phyloP scores from a whole-genome alignment of 176 grass and related monocot species.

The Bonia amplexicaulis region DNA sequence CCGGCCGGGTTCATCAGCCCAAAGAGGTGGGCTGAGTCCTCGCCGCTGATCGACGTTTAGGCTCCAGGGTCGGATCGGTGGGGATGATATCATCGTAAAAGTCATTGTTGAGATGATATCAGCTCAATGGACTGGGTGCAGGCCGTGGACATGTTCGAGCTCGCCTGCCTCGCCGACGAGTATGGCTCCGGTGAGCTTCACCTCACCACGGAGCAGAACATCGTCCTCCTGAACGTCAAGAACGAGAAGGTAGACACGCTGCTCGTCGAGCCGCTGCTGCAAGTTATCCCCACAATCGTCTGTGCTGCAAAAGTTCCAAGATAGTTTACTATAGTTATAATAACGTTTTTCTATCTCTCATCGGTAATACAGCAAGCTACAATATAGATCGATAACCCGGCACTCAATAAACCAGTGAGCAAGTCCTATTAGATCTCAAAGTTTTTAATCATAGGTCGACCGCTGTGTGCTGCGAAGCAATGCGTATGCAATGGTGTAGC shows the following conservation, averaged over 20 bases:
- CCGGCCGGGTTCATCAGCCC: conserved; percentile 44
- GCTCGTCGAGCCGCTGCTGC: conserved; percentile 59
- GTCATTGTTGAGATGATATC: conserved; percentile 70
- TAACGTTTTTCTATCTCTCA: no score
- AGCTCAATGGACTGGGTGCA: conserved; percentile 71
- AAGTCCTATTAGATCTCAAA: no score
- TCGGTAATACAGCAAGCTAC: no score
- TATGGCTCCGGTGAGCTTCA: conserved; percentile 76
- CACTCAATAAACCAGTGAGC: no score
- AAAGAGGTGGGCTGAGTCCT: conserved; percentile 71
- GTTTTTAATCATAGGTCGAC: no score
- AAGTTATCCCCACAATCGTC: conserved; percentile 56
- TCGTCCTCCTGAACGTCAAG: conserved; percentile 69
- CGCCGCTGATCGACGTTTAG: conserved; percentile 84
- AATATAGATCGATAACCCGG: no score
- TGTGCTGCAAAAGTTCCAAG: conserved; percentile 1
- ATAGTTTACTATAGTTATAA: no score
- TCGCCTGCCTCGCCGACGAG: conserved; percentile 71
- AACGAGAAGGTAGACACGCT: conserved; percentile 43
- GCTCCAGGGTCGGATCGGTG: conserved; percentile 3
- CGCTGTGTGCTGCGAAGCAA: no score
- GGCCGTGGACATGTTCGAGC: conserved; percentile 74
- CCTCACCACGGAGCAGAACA: conserved; percentile 85
- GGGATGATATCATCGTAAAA: conserved; percentile 49
- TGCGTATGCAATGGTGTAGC: no score